Evolutionary conservation across 164 flowering plant genomes (phyloP).

Genomic region (Aristolochia californica): DNA sequence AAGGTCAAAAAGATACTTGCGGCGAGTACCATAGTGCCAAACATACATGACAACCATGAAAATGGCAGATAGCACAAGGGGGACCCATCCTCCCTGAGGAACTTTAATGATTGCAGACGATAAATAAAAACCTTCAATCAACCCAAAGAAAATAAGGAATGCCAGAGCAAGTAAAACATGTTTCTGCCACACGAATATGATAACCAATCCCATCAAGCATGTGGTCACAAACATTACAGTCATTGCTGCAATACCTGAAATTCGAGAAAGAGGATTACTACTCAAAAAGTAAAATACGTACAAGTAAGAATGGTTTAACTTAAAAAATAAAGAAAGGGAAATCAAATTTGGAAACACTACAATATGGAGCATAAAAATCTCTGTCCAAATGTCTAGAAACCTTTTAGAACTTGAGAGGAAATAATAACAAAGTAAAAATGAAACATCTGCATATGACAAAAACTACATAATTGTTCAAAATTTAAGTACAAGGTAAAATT

Average conservation of each 20-base stretch:
- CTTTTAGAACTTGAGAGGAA: too few relatives aligned
- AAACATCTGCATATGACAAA: too few relatives aligned
- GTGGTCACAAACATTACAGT: constrained; percentile 43
- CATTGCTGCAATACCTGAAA: constrained; percentile 49
- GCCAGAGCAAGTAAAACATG: constrained; percentile 18
- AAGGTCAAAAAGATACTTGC: constrained; percentile 42
- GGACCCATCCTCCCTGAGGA: constrained; percentile 57
- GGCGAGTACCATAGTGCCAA: constrained; percentile 60
- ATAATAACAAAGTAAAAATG: too few relatives aligned
- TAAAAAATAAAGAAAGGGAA: background rate
- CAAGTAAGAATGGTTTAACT: background rate
- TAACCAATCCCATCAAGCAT: constrained; percentile 38
- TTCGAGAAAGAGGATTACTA: constrained; percentile 5
- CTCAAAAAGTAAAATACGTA: background rate
- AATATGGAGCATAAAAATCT: background rate
- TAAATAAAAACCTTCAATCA: constrained; percentile 38
- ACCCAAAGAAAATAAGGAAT: constrained; percentile 46
- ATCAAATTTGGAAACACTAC: background rate
- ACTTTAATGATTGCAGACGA: constrained; percentile 34
- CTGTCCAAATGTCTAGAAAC: too few relatives aligned
- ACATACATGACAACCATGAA: constrained; percentile 42
- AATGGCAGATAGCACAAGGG: constrained; percentile 32
- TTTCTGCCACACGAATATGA: constrained; percentile 49
- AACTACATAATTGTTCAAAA: too few relatives aligned
- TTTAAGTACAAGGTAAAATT: too few relatives aligned